These are phyloP conservation scores for Paragyromitra xinjiangensis DNA, from an alignment of 495 filamentous ascomycete genomes.

Conservation along the genomic window DNA sequence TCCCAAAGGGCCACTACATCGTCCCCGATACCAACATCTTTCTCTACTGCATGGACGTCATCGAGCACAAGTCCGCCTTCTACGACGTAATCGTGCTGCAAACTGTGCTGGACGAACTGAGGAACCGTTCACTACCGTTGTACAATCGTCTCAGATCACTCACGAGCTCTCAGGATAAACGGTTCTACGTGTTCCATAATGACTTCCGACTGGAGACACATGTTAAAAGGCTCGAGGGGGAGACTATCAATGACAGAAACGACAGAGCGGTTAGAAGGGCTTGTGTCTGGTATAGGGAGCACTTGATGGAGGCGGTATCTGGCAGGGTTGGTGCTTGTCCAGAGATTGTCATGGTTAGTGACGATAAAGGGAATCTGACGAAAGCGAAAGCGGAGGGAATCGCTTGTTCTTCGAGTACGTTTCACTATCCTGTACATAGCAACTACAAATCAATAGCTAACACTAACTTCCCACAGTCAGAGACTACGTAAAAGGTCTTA, in stretches of 20 bases:
- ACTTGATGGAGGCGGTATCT: slow-evolving; percentile 69
- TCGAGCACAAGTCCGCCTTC: slow-evolving; percentile 89
- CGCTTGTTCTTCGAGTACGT: slow-evolving; percentile 57
- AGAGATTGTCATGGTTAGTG: slow-evolving; percentile 88
- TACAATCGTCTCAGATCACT: slow-evolving; percentile 91
- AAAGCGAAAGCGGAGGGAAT: slow-evolving; percentile 83
- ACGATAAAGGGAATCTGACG: slow-evolving; percentile 84
- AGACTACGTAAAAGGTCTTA: slow-evolving; percentile 82
- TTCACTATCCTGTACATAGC: slow-evolving; percentile 42
- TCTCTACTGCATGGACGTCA: slow-evolving; percentile 93
- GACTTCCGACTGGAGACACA: slow-evolving; percentile 95
- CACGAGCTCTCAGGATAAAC: slow-evolving; percentile 92
- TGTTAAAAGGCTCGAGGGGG: slow-evolving; percentile 74
- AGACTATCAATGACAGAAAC: slow-evolving; percentile 96
- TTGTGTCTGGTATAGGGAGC: slow-evolving; percentile 86
- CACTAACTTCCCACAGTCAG: slow-evolving; percentile 61
- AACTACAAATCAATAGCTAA: slow-evolving; percentile 19
- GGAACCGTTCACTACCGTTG: slow-evolving; percentile 89
- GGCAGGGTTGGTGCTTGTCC: slow-evolving; percentile 71
- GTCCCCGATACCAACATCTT: slow-evolving; percentile 97
- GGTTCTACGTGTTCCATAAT: slow-evolving; percentile 99
- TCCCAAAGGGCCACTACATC: slow-evolving; percentile 89
- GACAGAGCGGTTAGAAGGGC: slow-evolving; percentile 88
- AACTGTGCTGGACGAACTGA: slow-evolving; percentile 93
- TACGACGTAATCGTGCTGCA: slow-evolving; percentile 95